Base-by-base conservation (phyloP, 164 flowering plant genomes). In the Paratinospora sagittata region DNA sequence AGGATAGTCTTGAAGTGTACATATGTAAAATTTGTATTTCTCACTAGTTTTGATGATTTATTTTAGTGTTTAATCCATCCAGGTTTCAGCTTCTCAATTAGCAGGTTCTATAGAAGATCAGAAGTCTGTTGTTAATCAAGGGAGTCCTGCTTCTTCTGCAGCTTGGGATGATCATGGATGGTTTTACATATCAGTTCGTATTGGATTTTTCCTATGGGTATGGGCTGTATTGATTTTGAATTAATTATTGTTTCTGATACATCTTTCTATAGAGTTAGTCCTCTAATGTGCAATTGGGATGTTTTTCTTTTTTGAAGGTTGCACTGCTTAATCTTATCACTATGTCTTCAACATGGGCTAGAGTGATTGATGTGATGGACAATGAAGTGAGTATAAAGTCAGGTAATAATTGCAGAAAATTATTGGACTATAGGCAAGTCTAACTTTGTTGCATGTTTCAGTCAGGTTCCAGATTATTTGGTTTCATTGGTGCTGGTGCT, bases 401-500 rank as follows among this genome's bases (percentile, higher is more conserved):
- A 71, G 63, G 16, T 63, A 19, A 21, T 16, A 9, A 30, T 75
- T 14, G n/a, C 49, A 47, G 21, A 36, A 24, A 47, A 34, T 41
- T 30, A 39, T 39, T 30, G 26, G 16, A 13, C 71, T 71, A 60
- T 16, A 12, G 69, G 65, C 12, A 43, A 23, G 36, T 67, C 67
- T 81, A 77, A 73, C 69, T 62, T 71, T 75, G 57, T 72, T 80
- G 64, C 77, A 36, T 77, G 65, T 92, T 21, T 81, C 98, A 95
- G 98, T 88, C 98, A 91, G 99, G 98, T 84, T 86, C 97, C 71
- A 91, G 99, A 91, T 82, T 95, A 78, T 92, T 95, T 85, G 99
- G 99, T 64, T 95, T 95, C 81, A 86, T 92, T 78, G 99, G 99
- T 74, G 98, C 99, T 74, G 99, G 99, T 82, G 99, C 99, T 49